Base-by-base conservation (phyloP, 352 stramenopile species). In the Globisporangium heterothallicum region DNA sequence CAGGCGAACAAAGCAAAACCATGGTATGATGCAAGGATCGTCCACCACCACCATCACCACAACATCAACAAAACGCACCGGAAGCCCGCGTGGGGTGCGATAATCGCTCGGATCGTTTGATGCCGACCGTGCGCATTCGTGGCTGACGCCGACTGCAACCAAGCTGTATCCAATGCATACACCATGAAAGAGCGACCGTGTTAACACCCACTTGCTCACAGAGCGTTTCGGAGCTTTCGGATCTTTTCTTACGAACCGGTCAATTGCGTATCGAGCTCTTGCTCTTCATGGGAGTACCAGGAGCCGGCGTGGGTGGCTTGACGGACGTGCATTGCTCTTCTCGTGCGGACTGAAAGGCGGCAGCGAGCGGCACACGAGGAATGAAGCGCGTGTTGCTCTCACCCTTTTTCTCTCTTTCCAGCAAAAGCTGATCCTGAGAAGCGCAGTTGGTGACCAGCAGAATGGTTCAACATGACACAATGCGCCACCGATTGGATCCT, bases 11-110 rank as follows among this genome's bases (percentile, higher is more conserved):
- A n/a, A n/a, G n/a, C n/a, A n/a, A n/a, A n/a, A 52, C n/a, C 10
- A 43, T 10, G 19, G 35, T 27, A 58, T 22, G 19, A 43, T 41
- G 8, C 10, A 47, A 30, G 16, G 26, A 30, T 16, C 16, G 30
- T 52, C 18, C 14, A 58, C 22, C 49, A 27, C 21, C 18, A 26
- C 25, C 16, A 56, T 48, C n/a, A 34, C 16, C 18, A 63, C 27
- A 57, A 56, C 18, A 18, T 43, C 9, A 14, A 58, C 19, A 25
- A 40, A 19, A 34, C 59, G 29, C n/a, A 90, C 77, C 72, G 67
- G 47, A 86, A 96, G 14, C 87, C 87, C 36, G 87, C 87, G 44
- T 96, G 87, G 0, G 87, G 87, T 4, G 75, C 87, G 47, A 96
- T 96, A 47, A 96, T 79, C 13, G 78, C 87, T 34, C 82, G 72